Percentiles rank a stretch among this genome's conserved stretches.
phyloP scores from a whole-genome alignment of 2,329 filamentous ascomycete species.

The Aspergillus floridensis region DNA sequence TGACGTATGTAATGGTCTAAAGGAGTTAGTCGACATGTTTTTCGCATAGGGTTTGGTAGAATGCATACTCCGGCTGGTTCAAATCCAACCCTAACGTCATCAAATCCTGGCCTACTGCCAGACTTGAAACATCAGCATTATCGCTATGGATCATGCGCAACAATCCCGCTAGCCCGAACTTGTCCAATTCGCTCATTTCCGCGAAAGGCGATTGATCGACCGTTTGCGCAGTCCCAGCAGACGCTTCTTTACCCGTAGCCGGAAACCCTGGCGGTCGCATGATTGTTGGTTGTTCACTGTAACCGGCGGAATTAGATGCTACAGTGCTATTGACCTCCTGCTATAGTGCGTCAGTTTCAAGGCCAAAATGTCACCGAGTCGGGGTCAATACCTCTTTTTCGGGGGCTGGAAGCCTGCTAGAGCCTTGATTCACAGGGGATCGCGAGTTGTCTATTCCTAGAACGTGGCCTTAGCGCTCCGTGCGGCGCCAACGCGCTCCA shows the following conservation, averaged over 20 bases:
- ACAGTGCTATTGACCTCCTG: constrained; percentile 38
- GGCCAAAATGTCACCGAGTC: background rate
- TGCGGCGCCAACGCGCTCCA: background rate
- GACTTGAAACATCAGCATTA: constrained; percentile 50
- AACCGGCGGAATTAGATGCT: constrained; percentile 34
- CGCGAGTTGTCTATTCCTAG: constrained; percentile 39
- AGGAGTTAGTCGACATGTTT: background rate
- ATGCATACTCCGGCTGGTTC: constrained; percentile 58
- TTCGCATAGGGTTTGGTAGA: background rate
- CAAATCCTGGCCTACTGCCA: constrained; percentile 63
- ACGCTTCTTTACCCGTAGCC: constrained; percentile 36
- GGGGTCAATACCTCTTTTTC: constrained; percentile 38
- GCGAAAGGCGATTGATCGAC: constrained; percentile 44
- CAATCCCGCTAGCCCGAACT: constrained; percentile 60
- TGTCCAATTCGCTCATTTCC: constrained; percentile 60
- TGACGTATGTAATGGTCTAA: constrained; percentile 59
- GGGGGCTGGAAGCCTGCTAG: constrained; percentile 43
- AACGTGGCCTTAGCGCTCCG: constrained; percentile 17
- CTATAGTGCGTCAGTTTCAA: constrained; percentile 10
- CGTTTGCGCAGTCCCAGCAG: constrained; percentile 30
- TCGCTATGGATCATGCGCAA: constrained; percentile 56
- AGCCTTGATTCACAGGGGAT: constrained; percentile 43
- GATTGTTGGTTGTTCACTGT: constrained; percentile 35
- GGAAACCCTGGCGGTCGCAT: constrained; percentile 35
- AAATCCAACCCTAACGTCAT: constrained; percentile 63